Conservation (phyloP, 2,329 filamentous ascomycete genomes). For the Acarospora socialis region DNA sequence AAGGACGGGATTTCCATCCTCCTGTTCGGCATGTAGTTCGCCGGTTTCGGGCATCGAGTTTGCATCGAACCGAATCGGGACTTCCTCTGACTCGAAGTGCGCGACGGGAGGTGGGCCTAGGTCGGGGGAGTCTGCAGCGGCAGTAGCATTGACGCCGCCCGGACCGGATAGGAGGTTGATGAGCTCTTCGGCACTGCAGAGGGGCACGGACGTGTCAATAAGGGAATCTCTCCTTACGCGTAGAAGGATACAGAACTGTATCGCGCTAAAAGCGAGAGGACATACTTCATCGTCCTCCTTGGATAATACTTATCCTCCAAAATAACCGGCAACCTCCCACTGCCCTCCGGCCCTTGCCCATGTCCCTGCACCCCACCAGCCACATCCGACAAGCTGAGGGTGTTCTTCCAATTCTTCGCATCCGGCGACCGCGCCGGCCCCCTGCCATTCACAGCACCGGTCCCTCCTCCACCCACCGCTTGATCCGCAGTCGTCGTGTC, state of each 20-base stretch:
- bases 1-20: slow-evolving; percentile 33
- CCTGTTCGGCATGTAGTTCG: no score
- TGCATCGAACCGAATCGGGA: no score
- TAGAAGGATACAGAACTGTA: no score
- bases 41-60: no score
- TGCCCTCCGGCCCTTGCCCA: no score
- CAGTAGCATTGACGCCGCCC: slow-evolving; percentile 10
- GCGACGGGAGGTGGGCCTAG: slow-evolving; percentile 35
- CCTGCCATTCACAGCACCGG: slow-evolving; percentile 14
- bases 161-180: slow-evolving; percentile 17
- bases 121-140: slow-evolving; percentile 20
- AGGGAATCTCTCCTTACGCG: no score
- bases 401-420: slow-evolving; percentile 19
- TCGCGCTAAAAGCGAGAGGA: slow-evolving; percentile 6
- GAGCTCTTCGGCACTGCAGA: slow-evolving; percentile 23
- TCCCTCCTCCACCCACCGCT: slow-evolving; percentile 5
- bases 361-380: slow-evolving; percentile 7
- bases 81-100: no score
- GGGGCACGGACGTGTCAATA: no score
- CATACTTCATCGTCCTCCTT: slow-evolving; percentile 40
- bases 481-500: slow-evolving; percentile 16
- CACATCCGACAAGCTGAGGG: slow-evolving; percentile 11
- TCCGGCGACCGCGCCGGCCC: slow-evolving; percentile 14
- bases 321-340: slow-evolving; percentile 42
- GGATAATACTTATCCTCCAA: slow-evolving; percentile 45